These are phyloP conservation scores for Herpotrichia juniperi DNA, from an alignment of 2,329 filamentous ascomycete genomes.

Conservation along the genomic window DNA sequence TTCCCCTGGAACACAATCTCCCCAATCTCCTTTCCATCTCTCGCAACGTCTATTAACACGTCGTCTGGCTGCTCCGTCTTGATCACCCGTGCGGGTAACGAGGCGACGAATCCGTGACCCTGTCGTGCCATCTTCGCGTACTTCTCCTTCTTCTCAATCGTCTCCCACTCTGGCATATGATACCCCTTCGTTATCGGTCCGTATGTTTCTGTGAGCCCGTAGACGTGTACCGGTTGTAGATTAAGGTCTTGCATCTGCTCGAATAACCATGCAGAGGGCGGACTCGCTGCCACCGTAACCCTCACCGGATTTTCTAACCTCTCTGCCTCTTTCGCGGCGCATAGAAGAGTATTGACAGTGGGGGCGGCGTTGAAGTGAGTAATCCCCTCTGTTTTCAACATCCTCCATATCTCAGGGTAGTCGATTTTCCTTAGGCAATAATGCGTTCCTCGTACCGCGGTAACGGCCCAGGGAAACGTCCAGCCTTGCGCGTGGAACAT, in stretches of 20 bases:
- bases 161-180: constrained; percentile 82
- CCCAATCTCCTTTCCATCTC: constrained; percentile 76
- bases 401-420: constrained; percentile 88
- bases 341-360: constrained; percentile 93
- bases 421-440: constrained; percentile 95
- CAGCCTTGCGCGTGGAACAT: constrained; percentile 79
- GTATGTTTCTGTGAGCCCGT: constrained; percentile 87
- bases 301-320: constrained; percentile 72
- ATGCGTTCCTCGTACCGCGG: constrained; percentile 90
- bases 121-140: constrained; percentile 92
- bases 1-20: constrained; percentile 90
- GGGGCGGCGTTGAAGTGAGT: constrained; percentile 97
- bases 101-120: constrained; percentile 88
- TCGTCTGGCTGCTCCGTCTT: constrained; percentile 76
- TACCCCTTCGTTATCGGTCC: constrained; percentile 97
- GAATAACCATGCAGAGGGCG: constrained; percentile 88
- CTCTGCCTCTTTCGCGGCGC: constrained; percentile 76
- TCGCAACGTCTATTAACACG: constrained; percentile 69
- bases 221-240: constrained; percentile 89
- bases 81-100: constrained; percentile 79
- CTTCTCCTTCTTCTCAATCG: constrained; percentile 73
- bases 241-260: constrained; percentile 91
- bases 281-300: constrained; percentile 91
- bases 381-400: constrained; percentile 84
- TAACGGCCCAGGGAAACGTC: constrained; percentile 94